These are phyloP conservation scores for Ampelomyces quisqualis DNA, from an alignment of 2,329 filamentous ascomycete species.

Conservation along the genomic window DNA sequence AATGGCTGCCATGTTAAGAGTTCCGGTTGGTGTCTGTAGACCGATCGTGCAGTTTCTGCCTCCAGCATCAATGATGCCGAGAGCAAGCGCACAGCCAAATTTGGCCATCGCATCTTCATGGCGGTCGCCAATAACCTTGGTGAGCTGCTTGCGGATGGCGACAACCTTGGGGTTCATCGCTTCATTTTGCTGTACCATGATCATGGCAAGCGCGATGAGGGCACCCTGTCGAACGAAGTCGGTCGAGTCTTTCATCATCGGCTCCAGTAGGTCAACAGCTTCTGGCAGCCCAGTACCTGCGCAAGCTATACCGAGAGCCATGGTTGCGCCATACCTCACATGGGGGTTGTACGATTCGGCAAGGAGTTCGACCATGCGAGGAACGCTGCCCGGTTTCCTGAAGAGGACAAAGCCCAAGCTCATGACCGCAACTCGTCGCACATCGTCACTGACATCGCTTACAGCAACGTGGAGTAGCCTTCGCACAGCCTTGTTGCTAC, in stretches of 20 bases:
- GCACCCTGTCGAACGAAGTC: constrained; percentile 98
- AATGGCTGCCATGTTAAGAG: constrained; percentile 97
- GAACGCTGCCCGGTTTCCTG: constrained; percentile 94
- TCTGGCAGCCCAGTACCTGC: constrained; percentile 94
- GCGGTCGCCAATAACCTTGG: constrained; percentile 90
- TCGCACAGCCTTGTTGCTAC: constrained; percentile 97
- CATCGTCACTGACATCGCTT: constrained; percentile 97
- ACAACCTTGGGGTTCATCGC: constrained; percentile 96
- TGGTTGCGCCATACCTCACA: constrained; percentile 94
- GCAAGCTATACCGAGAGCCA: constrained; percentile 97
- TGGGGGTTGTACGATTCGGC: constrained; percentile 99
- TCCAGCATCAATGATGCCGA: constrained; percentile 97
- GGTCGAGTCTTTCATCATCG: constrained; percentile 98
- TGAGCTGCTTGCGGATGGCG: constrained; percentile 85
- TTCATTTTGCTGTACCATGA: constrained; percentile 99
- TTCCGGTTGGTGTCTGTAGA: constrained; percentile 94
- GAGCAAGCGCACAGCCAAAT: constrained; percentile 88
- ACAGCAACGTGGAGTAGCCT: constrained; percentile 94
- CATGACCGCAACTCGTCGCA: constrained; percentile 94
- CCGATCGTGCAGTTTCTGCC: constrained; percentile 98
- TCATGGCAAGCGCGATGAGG: constrained; percentile 92
- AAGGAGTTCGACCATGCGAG: constrained; percentile 96
- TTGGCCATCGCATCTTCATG: constrained; percentile 99
- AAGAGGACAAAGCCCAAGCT: constrained; percentile 97
- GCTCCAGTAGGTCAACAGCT: constrained; percentile 93